phyloP scores from a whole-genome alignment of 148 eudicot species.

The Polygonum aviculare region DNA sequence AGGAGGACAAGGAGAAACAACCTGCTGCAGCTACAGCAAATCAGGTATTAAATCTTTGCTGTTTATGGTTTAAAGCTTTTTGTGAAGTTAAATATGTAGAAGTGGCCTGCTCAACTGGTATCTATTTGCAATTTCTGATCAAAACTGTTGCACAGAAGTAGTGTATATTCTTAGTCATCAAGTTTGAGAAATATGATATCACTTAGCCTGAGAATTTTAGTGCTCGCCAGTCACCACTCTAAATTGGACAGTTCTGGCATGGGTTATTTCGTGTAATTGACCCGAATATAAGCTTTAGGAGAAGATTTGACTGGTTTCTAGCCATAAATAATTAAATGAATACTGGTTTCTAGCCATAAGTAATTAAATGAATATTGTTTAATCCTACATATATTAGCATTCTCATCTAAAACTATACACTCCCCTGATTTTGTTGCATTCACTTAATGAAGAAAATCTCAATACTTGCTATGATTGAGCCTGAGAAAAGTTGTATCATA shows the following conservation, averaged over 20 bases:
- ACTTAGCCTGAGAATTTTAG: background rate
- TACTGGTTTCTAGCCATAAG: no score
- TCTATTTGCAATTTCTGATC: background rate
- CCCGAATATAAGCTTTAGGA: background rate
- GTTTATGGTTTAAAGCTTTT: background rate
- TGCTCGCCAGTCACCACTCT: background rate
- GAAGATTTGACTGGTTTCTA: background rate
- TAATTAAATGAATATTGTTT: background rate
- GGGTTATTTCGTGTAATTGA: background rate
- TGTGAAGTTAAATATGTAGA: background rate
- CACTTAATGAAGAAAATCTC: slow-evolving; percentile 1
- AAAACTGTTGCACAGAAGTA: background rate
- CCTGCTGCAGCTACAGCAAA: slow-evolving; percentile 72
- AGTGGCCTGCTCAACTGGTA: background rate
- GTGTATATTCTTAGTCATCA: background rate
- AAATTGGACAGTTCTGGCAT: background rate
- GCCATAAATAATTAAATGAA: no score
- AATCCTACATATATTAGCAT: background rate
- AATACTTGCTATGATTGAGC: background rate
- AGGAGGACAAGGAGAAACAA: slow-evolving; percentile 59
- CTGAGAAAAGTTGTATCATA: background rate
- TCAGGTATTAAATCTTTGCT: slow-evolving; percentile 38
- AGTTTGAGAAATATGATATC: background rate
- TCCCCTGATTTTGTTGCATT: background rate
- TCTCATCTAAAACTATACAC: background rate